Percentiles rank a stretch among this genome's conserved stretches.
Evolutionary conservation across 208 protist species (phyloP).

Genomic region (Acanthamoeba lenticulata): DNA sequence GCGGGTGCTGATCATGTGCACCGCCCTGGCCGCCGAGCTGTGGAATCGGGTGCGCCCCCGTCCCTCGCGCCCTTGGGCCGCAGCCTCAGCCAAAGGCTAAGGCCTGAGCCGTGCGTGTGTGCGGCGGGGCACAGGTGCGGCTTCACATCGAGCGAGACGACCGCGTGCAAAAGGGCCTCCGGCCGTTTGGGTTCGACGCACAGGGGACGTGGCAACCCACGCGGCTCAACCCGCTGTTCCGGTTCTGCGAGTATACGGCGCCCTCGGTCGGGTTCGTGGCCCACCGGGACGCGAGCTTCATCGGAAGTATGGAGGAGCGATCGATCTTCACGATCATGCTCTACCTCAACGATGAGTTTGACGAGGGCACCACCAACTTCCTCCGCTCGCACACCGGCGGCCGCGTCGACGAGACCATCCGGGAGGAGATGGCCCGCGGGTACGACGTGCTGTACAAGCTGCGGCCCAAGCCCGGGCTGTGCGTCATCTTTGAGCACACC

Average conservation of each 20-base stretch:
- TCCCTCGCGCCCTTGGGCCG: not conserved
- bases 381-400: not conserved
- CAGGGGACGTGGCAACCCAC: not conserved
- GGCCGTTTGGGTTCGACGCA: not conserved
- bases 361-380: constrained; percentile 53
- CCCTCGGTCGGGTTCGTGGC: constrained; percentile 31
- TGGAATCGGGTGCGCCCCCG: not conserved
- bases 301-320: not conserved
- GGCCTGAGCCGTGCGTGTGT: not conserved
- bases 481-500: constrained; percentile 45
- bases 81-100: not conserved
- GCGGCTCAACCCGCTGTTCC: not conserved
- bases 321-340: constrained; percentile 58
- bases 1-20: not conserved
- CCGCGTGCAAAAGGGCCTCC: not conserved
- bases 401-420: not conserved
- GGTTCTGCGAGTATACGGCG: not conserved
- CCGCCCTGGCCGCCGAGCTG: not conserved
- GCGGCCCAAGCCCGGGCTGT: not conserved
- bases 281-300: constrained; percentile 49
- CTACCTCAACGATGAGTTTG: constrained; percentile 56
- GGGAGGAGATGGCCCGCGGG: constrained; percentile 20
- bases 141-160: not conserved
- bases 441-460: not conserved
- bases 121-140: not conserved